Evolutionary conservation across 352 stramenopile genomes (phyloP).

Genomic region (Pythium apleroticum): DNA sequence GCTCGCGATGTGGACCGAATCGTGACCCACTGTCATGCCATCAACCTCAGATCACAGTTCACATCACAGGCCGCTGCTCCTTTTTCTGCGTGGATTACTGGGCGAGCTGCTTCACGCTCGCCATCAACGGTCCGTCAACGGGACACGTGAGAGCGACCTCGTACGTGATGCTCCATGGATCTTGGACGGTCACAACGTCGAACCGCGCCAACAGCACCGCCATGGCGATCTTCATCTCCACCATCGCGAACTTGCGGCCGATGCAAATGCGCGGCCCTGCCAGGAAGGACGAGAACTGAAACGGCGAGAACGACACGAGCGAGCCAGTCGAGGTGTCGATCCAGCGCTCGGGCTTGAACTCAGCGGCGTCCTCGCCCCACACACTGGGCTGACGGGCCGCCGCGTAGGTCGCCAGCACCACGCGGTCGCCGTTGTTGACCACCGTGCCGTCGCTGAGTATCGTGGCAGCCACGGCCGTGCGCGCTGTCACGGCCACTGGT

Average conservation of each 20-base stretch:
- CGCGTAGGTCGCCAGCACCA: constrained; percentile 36
- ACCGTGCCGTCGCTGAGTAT: constrained; percentile 48
- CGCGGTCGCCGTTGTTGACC: constrained; percentile 27
- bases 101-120: neutral
- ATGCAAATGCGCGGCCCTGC: constrained; percentile 59
- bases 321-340: constrained; percentile 24
- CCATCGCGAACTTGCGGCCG: constrained; percentile 48
- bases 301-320: constrained; percentile 24
- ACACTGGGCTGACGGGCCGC: constrained; percentile 29
- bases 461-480: constrained; percentile 38
- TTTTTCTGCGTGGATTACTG: constrained; percentile 3
- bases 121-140: constrained; percentile 36
- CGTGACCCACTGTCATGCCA: neutral
- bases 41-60: neutral
- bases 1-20: neutral
- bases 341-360: constrained; percentile 41
- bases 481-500: constrained; percentile 55
- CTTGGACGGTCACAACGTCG: constrained; percentile 43
- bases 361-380: constrained; percentile 36
- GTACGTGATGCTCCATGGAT: constrained; percentile 48
- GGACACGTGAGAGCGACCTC: constrained; percentile 44
- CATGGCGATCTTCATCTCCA: constrained; percentile 63
- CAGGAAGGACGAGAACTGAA: constrained; percentile 46
- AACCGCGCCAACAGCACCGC: constrained; percentile 51
- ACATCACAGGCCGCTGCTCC: neutral